Base-by-base conservation (phyloP, 2,329 filamentous ascomycete species). In the Orbilia ellipsospora region DNA sequence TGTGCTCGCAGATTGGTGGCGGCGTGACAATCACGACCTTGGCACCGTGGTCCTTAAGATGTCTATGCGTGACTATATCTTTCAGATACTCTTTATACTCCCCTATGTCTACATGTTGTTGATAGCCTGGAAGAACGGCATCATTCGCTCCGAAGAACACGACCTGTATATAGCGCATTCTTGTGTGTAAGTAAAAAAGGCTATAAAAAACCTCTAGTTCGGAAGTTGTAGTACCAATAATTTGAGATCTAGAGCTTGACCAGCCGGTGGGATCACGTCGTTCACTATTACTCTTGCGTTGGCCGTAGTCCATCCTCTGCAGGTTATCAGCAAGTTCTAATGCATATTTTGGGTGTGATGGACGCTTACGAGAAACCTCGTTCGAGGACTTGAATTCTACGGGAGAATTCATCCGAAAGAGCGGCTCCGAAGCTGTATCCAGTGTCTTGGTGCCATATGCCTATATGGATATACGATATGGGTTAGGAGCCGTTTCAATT, bases 131-230 rank as follows among this genome's bases (percentile, higher is more conserved):
- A 2, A 96, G 82, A 65, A 89, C 89, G 2, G 94, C 90, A 82
- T 98, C 95, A 81, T 99, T 98, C 79, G 95, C 92, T 16, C 95
- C 95, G 74, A 97, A 89, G 78, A 96, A 90, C 72, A 97, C 83
- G 45, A 91, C 85, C 91, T 93, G 70, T 18, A 20, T 8, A 65
- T 20, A 20, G 16, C 28, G 78, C 42, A 77, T 59, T 68, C 10
- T 36, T 10, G 31, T 36, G 28, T 31, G 62, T 77, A 77, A 56
- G 65, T 12, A 52, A n/a, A 15, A 62, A 40, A 6, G 13, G 5
- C 15, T 7, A 20, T 73, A 50, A 23, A 16, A 31, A 13, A 4
- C 16, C 13, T 55, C 12, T 26, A 8, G 13, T 7, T 40, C 15
- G 28, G 16, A 42, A 15, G 31, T 16, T 52, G 79, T 20, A 86